phyloP scores from a whole-genome alignment of 139 green algal species.

The Chlorella sp. region DNA sequence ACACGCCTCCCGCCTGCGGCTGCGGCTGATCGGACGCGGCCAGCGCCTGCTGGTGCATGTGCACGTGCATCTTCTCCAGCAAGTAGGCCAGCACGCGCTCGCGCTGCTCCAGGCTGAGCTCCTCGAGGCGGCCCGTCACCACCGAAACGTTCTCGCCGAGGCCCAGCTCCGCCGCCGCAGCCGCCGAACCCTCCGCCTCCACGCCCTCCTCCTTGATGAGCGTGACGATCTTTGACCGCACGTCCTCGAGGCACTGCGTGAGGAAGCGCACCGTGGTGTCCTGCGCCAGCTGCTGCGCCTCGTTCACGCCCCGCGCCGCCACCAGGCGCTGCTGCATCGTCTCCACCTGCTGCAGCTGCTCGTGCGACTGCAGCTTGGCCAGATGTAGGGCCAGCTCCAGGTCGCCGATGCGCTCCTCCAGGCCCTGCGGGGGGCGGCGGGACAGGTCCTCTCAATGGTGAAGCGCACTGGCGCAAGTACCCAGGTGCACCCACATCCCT shows the following conservation, averaged over 20 bases:
- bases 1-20: not conserved
- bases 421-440: no score
- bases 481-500: not conserved
- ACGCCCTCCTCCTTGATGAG: slow-evolving; percentile 1
- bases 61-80: slow-evolving; percentile 12
- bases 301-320: not conserved
- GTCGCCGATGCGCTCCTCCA: slow-evolving; percentile 25
- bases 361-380: slow-evolving; percentile 19
- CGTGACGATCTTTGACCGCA: slow-evolving; percentile 23
- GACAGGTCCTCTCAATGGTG: no score
- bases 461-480: no score
- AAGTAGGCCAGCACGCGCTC: slow-evolving; percentile 37
- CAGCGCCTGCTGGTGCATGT: slow-evolving; percentile 5
- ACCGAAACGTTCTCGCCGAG: not conserved
- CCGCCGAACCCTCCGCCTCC: not conserved
- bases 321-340: slow-evolving; percentile 15
- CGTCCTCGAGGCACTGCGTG: slow-evolving; percentile 22
- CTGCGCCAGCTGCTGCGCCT: not conserved
- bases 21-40: not conserved
- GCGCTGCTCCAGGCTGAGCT: slow-evolving; percentile 34
- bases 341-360: slow-evolving; percentile 15
- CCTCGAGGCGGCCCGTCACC: slow-evolving; percentile 27
- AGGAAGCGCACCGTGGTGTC: slow-evolving; percentile 21
- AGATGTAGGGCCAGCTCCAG: slow-evolving; percentile 29
- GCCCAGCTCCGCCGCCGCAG: not conserved